Evolutionary conservation across 345 rosid genomes (phyloP), one percentile per base, ranked within the genome.

Genomic region (Arabidopsis arenosa): DNA sequence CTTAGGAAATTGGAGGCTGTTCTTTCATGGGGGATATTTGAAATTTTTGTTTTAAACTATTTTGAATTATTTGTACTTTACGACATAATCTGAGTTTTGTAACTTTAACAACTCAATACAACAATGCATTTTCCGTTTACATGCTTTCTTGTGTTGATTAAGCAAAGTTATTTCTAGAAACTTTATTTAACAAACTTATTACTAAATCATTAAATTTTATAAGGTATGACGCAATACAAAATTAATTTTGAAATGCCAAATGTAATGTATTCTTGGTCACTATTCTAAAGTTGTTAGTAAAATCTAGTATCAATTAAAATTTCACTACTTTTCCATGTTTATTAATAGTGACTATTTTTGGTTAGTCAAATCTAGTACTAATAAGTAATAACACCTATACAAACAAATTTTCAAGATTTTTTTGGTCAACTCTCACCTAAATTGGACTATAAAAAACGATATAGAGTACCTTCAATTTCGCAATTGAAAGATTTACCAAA

Each of bases 1-100:
- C 17, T 74, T 66, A 56, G 65, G 57, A 33, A 12, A 15, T 10
- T 56, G 32, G 72, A 74, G 78, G 64, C 65, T 74, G 39, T 58
- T 58, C 17, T 55, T 44, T 63, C 69, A 28, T 52, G 68, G 33
- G 70, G 77, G 37, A 63, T 47, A 57, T 66, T 74, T 66, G 41
- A 66, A 45, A 11, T 15, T 66, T 66, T 72, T 10, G 13, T 48
- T 60, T 52, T 73, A 21, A 48, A 58, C 6, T 65, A 45, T 47
- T 47, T 33, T 73, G 45, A 43, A 41, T 6, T 2, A 12, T 65
- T n/a, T 74, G 21, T 74, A 74, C 58, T 74, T 64, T 44, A 55
- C n/a, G 9, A 48, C 58, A 55, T 74, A 12, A 15, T 64, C 71
- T 56, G 72, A 65, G 41, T 65, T 65, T 65, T 36, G 47, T 35